phyloP scores from a whole-genome alignment of 495 filamentous ascomycete genomes.

The Eremomyces bilateralis region DNA sequence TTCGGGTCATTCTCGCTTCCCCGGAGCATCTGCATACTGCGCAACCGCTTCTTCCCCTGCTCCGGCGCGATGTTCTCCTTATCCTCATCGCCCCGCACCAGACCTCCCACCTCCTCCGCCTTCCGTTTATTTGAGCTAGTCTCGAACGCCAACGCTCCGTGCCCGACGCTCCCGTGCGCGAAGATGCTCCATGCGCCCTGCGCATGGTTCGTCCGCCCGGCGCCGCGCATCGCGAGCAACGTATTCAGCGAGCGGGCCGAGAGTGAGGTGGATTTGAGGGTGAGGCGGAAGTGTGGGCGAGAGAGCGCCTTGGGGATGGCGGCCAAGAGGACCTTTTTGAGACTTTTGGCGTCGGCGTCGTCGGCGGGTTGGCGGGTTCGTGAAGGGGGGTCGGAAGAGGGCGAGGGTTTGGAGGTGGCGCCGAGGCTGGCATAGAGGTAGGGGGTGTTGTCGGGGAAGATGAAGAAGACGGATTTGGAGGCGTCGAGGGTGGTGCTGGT shows the following conservation, averaged over 20 bases:
- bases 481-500: no score
- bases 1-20: constrained; percentile 14
- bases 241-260: constrained; percentile 44
- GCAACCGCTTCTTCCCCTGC: constrained; percentile 15
- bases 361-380: neutral
- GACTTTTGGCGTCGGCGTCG: neutral
- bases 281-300: constrained; percentile 41
- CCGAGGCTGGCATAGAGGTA: constrained; percentile 47
- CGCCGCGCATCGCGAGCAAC: constrained; percentile 40
- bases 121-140: constrained; percentile 3
- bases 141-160: constrained; percentile 34
- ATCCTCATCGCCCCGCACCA: constrained; percentile 15
- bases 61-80: constrained; percentile 8
- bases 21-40: no score
- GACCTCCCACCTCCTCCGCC: no score
- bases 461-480: constrained; percentile 48
- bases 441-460: constrained; percentile 57
- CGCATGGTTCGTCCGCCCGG: constrained; percentile 40
- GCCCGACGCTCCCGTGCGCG: constrained; percentile 35
- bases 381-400: neutral
- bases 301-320: constrained; percentile 63
- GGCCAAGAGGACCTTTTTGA: constrained; percentile 41
- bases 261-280: constrained; percentile 40
- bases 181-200: constrained; percentile 65
- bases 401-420: constrained; percentile 16